Conservation (phyloP, 2,329 filamentous ascomycete genomes). For the Aspergillus ruber region DNA sequence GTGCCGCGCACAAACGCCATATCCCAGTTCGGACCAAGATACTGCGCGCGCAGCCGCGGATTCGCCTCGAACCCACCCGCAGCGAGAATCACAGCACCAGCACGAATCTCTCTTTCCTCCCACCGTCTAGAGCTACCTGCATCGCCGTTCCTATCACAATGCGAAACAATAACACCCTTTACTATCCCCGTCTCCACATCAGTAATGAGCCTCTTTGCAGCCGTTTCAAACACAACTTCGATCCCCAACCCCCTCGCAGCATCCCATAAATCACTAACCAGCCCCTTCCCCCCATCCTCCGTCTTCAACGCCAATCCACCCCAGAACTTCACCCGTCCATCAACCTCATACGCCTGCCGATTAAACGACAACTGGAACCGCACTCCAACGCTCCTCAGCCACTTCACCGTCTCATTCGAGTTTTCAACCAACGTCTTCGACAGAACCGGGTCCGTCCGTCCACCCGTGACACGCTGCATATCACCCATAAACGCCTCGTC, state of each 20-base stretch:
- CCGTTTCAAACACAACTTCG: conserved; percentile 42
- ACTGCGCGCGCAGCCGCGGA: conserved; percentile 49
- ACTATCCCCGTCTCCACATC: conserved; percentile 14
- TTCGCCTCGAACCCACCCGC: conserved; percentile 62
- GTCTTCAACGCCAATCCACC: conserved; percentile 58
- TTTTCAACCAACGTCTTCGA: conserved; percentile 46
- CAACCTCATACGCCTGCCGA: conserved; percentile 59
- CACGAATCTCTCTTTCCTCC: background rate
- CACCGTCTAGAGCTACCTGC: conserved; percentile 9
- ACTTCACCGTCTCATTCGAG: conserved; percentile 47
- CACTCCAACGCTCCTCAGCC: conserved; percentile 51
- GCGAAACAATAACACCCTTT: conserved; percentile 15
- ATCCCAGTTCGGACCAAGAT: conserved; percentile 57
- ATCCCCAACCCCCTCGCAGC: conserved; percentile 43
- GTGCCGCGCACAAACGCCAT: conserved; percentile 57
- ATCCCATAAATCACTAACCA: conserved; percentile 46
- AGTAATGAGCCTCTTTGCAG: conserved; percentile 26
- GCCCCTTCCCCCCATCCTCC: conserved; percentile 53
- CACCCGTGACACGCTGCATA: conserved; percentile 51
- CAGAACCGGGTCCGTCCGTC: conserved; percentile 48
- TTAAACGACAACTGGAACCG: conserved; percentile 58
- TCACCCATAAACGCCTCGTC: conserved; percentile 50
- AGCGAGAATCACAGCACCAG: conserved; percentile 22
- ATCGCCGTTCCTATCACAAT: conserved; percentile 3
- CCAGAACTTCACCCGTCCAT: conserved; percentile 59